Evolutionary conservation across 148 eudicot species (phyloP), one percentile per base, ranked within the genome.

Genomic region (Rhododendron mucronatum): DNA sequence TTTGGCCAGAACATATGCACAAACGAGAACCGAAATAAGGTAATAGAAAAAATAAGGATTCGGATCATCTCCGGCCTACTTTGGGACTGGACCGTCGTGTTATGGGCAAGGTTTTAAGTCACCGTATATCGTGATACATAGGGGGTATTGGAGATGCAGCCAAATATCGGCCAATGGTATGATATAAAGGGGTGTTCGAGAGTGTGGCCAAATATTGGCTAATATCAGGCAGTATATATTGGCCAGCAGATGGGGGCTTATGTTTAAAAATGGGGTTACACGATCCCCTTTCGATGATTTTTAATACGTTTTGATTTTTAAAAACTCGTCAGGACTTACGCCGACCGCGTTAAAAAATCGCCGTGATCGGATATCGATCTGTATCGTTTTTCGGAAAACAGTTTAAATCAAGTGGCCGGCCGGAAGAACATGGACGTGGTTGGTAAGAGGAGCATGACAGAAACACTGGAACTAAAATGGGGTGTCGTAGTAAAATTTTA

Each of bases 391-490:
- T 65, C 33, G 15, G 30, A 65, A 65, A 30, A 9, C 30, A n/a
- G 26, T 26, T 65, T 18, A 5, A 59, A 65, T 55, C 47, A 15
- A 71, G 3, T 11, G 18, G 3, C 3, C 39, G 39, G 65, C 3
- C 39, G 39, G 65, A 47, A 53, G 20, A 18, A 11, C 44, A 84
- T 78, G 74, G 26, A 75, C 41, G 65, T 88, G 87, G 89, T 86
- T 86, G 89, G 93, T 86, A 67, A 65, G 80, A 88, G 84, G 76
- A 86, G 81, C 59, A 83, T 93, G 92, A 88, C 80, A 88, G 74
- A 85, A 89, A 88, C 93, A 84, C 37, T 73, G 83, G 79, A 89
- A 89, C 92, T 48, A 87, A 83, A 84, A 53, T 85, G 82, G 59
- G 48, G 44, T 84, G 50, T 88, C 82, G 20, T 69, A 28, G 84